Percentiles rank a stretch among this genome's conserved stretches.
Conservation (phyloP, 352 stramenopile species). For the Saprolegnia parasitica region DNA sequence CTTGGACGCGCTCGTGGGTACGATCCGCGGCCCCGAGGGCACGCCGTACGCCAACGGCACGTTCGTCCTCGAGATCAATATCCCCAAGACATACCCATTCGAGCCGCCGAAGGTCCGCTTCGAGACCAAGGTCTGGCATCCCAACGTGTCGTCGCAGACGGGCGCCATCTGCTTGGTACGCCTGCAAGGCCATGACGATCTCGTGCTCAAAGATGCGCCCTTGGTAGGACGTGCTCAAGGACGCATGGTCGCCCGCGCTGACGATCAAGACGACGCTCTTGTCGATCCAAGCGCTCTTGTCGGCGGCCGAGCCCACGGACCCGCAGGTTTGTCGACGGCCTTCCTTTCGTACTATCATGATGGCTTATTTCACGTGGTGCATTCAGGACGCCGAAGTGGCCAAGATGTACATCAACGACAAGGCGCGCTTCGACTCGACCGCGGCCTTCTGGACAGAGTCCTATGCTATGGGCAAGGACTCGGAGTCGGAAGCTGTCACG, state of each 20-base stretch:
- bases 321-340: slow-evolving; percentile 43
- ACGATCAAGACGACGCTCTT: slow-evolving; percentile 97
- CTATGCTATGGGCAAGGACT: slow-evolving; percentile 83
- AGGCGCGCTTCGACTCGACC: slow-evolving; percentile 89
- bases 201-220: background rate
- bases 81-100: slow-evolving; percentile 91
- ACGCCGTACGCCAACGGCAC: slow-evolving; percentile 86
- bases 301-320: slow-evolving; percentile 88
- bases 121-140: slow-evolving; percentile 95
- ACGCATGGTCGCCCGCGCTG: slow-evolving; percentile 94
- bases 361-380: background rate
- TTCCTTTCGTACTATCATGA: background rate
- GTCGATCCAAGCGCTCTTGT: slow-evolving; percentile 94
- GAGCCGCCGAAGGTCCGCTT: slow-evolving; percentile 94
- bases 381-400: slow-evolving; percentile 91
- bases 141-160: slow-evolving; percentile 96
- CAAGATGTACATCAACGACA: slow-evolving; percentile 94
- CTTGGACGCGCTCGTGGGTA: slow-evolving; percentile 36
- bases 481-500: slow-evolving; percentile 52
- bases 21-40: slow-evolving; percentile 64
- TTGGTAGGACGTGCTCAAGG: slow-evolving; percentile 94
- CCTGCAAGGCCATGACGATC: background rate
- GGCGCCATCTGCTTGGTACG: slow-evolving; percentile 93
- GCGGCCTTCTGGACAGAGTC: slow-evolving; percentile 95
- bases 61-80: slow-evolving; percentile 92